phyloP scores from a whole-genome alignment of 768 basidiomycete species.

The Trametes meyenii region DNA sequence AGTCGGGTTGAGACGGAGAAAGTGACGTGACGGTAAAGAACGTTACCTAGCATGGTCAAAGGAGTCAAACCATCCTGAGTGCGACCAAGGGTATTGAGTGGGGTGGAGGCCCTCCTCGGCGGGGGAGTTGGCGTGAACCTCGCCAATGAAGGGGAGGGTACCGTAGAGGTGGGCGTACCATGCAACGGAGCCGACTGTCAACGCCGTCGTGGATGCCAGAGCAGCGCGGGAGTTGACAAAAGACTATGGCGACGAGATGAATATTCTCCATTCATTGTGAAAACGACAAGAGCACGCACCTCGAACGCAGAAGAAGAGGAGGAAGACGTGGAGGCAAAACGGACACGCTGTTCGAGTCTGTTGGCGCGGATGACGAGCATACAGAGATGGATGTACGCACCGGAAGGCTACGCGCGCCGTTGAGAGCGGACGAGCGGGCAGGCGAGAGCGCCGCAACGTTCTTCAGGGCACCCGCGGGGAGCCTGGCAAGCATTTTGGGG shows the following conservation, averaged over 20 bases:
- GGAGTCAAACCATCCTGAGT: conserved; percentile 84
- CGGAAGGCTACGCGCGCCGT: conserved; percentile 50
- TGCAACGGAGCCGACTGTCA: conserved; percentile 87
- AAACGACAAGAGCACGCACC: conserved; percentile 45
- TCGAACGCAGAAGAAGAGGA: conserved; percentile 59
- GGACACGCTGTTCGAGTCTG: conserved; percentile 49
- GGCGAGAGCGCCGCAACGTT: conserved; percentile 52
- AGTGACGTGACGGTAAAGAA: conserved; percentile 18
- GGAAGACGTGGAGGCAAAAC: conserved; percentile 71
- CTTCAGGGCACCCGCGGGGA: conserved; percentile 73
- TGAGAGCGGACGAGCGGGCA: conserved; percentile 46
- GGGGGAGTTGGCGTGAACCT: conserved; percentile 90
- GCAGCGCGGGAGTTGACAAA: conserved; percentile 71
- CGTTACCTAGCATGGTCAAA: conserved; percentile 94
- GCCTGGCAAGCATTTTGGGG: conserved; percentile 80
- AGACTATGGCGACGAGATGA: conserved; percentile 44
- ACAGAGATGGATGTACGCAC: conserved; percentile 41
- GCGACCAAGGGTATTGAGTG: conserved; percentile 84
- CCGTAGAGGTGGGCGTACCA: conserved; percentile 98
- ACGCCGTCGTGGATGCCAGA: conserved; percentile 71
- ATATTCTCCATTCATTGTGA: background rate
- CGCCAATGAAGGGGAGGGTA: conserved; percentile 82
- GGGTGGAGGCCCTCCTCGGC: conserved; percentile 96
- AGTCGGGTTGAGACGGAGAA: conserved; percentile 11
- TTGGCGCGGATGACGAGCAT: conserved; percentile 27